Conservation (phyloP, 371 early-diverging fungal species). For the Rhizopus delemar region DNA sequence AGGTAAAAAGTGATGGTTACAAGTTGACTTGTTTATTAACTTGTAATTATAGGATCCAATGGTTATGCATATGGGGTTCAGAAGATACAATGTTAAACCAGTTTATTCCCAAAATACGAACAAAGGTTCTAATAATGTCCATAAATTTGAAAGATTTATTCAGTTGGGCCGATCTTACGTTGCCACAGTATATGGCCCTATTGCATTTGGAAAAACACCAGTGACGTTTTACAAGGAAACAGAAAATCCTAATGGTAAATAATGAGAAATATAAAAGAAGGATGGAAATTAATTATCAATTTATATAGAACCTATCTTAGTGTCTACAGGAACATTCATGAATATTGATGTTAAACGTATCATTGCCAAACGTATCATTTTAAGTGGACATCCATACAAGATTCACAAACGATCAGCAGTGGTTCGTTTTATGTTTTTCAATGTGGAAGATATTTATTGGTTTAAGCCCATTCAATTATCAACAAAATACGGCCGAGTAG, state of each 20-base stretch:
- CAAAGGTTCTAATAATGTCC: constrained; percentile 86
- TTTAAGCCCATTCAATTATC: constrained; percentile 92
- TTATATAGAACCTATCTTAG: constrained; percentile 59
- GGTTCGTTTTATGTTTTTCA: constrained; percentile 96
- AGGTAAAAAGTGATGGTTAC: constrained; percentile 31
- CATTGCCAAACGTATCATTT: constrained; percentile 89
- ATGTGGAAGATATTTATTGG: constrained; percentile 84
- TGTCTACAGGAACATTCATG: constrained; percentile 79
- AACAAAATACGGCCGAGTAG: constrained; percentile 88
- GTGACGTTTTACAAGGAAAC: constrained; percentile 73
- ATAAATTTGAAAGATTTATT: constrained; percentile 92
- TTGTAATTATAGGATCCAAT: constrained; percentile 74
- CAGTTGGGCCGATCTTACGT: constrained; percentile 69
- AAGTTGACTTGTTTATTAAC: not conserved
- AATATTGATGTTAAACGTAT: constrained; percentile 83
- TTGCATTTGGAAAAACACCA: constrained; percentile 82
- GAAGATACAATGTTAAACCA: constrained; percentile 80
- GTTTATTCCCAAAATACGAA: constrained; percentile 87
- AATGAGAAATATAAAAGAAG: not conserved
- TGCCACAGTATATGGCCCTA: constrained; percentile 88
- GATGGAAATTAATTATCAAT: constrained; percentile 3
- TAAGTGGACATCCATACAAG: constrained; percentile 95
- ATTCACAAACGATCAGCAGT: constrained; percentile 91
- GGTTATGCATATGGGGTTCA: constrained; percentile 85
- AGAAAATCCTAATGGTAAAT: constrained; percentile 57